These are phyloP conservation scores for Aphanomyces astaci DNA, from an alignment of 352 stramenopile genomes.

Conservation along the genomic window DNA sequence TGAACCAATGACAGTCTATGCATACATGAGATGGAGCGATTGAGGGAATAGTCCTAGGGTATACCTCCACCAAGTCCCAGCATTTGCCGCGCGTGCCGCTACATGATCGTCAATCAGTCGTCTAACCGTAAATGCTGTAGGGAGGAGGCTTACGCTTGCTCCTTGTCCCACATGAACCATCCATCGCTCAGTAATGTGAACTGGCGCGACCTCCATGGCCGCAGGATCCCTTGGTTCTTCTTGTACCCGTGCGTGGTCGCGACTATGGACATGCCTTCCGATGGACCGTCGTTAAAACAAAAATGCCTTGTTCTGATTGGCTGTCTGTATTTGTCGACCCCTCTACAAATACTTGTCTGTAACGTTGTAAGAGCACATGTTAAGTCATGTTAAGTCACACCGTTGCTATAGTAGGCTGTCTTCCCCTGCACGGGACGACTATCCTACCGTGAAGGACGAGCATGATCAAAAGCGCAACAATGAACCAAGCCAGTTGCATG, in stretches of 20 bases:
- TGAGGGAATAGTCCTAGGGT: too few species aligned
- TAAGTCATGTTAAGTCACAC: not conserved
- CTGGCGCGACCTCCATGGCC: conserved; percentile 16
- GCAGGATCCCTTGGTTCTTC: conserved; percentile 22
- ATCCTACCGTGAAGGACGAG: too few species aligned
- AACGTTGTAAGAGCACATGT: not conserved
- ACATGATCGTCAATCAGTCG: not conserved
- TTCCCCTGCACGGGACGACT: too few species aligned
- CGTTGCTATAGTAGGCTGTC: too few species aligned
- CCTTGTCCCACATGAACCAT: conserved; percentile 23
- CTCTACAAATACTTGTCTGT: not conserved
- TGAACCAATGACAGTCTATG: conserved; percentile 21
- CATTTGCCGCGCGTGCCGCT: conserved; percentile 18
- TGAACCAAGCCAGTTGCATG: too few species aligned
- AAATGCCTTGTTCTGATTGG: not conserved
- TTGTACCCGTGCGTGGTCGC: conserved; percentile 14
- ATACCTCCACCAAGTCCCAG: conserved; percentile 21
- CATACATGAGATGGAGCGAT: too few species aligned
- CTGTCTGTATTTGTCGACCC: not conserved
- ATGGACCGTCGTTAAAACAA: not conserved
- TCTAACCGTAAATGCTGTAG: not conserved
- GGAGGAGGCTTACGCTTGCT: conserved; percentile 7
- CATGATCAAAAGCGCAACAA: too few species aligned
- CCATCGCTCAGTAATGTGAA: conserved; percentile 16
- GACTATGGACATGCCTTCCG: conserved; percentile 6